Evolutionary conservation across 208 protist species (phyloP).

Genomic region (Tritrichomonas foetus): DNA sequence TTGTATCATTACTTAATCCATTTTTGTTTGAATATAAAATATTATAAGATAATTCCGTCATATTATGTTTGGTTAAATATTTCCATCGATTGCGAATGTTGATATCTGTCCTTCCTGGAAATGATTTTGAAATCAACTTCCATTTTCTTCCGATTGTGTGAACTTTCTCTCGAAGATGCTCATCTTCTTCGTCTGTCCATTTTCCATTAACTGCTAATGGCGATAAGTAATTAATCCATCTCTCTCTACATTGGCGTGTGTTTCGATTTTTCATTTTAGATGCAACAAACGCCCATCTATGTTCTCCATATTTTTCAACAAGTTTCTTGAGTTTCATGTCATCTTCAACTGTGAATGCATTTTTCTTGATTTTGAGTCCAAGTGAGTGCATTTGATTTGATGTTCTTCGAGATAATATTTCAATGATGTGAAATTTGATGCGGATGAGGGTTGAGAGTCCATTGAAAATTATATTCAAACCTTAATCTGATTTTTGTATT

Average conservation of each 20-base stretch:
- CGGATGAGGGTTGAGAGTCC: too few relatives aligned
- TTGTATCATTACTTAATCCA: too few relatives aligned
- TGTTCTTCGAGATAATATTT: too few relatives aligned
- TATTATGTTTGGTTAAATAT: too few relatives aligned
- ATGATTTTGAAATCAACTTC: neutral
- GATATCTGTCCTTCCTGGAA: neutral
- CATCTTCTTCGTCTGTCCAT: neutral
- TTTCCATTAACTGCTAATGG: neutral
- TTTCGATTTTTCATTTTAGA: neutral
- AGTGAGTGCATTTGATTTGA: too few relatives aligned
- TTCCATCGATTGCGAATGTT: conserved; percentile 46
- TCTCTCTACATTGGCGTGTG: neutral
- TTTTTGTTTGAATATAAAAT: too few relatives aligned
- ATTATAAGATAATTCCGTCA: too few relatives aligned
- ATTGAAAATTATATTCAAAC: too few relatives aligned
- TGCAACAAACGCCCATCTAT: neutral
- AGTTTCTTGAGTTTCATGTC: neutral
- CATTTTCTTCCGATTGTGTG: neutral
- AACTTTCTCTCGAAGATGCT: neutral
- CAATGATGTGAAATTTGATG: too few relatives aligned
- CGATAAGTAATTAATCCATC: neutral
- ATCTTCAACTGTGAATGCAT: neutral
- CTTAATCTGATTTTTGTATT: too few relatives aligned
- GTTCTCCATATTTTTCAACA: neutral
- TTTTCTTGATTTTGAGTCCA: too few relatives aligned